Evolutionary conservation across 2,329 filamentous ascomycete species (phyloP).

Genomic region (Aureobasidium subglaciale): DNA sequence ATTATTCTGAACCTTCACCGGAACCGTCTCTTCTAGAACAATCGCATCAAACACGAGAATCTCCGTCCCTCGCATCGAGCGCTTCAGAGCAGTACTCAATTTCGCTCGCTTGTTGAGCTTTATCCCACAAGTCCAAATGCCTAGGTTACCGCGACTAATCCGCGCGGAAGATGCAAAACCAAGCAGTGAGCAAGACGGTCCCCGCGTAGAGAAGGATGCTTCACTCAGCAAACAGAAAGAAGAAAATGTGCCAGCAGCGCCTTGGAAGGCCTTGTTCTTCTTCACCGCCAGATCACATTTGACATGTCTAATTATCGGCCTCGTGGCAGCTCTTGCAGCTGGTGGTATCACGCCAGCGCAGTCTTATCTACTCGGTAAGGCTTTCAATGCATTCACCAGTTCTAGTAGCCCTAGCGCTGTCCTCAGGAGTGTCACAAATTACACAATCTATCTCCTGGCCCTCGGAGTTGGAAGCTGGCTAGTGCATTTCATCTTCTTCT

Average conservation of each 20-base stretch:
- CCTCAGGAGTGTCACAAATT: conserved; percentile 49
- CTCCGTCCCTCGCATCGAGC: background rate
- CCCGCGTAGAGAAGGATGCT: background rate
- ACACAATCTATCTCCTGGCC: conserved; percentile 55
- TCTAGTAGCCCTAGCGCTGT: conserved; percentile 56
- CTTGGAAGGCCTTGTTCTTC: conserved; percentile 57
- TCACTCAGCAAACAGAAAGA: background rate
- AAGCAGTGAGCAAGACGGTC: background rate
- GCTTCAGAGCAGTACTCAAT: background rate
- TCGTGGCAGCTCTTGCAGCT: conserved; percentile 50
- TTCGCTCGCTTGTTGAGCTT: background rate
- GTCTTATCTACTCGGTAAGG: conserved; percentile 63
- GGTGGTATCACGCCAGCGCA: conserved; percentile 59
- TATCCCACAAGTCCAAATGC: background rate
- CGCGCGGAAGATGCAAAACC: background rate
- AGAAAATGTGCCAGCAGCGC: conserved; percentile 19
- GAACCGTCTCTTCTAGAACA: conserved; percentile 11
- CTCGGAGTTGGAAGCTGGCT: conserved; percentile 62
- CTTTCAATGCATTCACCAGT: conserved; percentile 65
- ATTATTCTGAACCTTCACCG: background rate
- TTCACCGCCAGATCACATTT: conserved; percentile 62
- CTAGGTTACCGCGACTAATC: background rate
- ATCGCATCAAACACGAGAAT: background rate
- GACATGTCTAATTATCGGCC: conserved; percentile 46
- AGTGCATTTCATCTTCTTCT: conserved; percentile 59